Evolutionary conservation across 2,329 filamentous ascomycete genomes (phyloP).

Genomic region (Penicillium thymicola): DNA sequence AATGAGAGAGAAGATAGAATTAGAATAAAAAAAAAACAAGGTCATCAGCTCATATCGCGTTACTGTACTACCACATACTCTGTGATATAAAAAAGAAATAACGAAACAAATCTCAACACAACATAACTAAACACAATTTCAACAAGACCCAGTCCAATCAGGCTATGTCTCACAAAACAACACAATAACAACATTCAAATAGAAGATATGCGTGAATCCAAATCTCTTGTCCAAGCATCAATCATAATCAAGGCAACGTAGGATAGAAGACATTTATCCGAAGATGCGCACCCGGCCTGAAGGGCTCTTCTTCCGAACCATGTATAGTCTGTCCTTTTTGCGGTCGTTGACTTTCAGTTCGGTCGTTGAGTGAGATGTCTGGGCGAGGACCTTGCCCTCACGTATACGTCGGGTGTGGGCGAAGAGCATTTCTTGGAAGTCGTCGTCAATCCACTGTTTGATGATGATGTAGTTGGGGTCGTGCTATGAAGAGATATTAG

Average conservation of each 20-base stretch:
- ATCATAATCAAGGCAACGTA: background rate
- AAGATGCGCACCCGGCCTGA: slow-evolving; percentile 31
- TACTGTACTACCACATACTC: slow-evolving; percentile 13
- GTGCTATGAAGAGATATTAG: slow-evolving; percentile 25
- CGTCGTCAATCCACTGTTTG: slow-evolving; percentile 68
- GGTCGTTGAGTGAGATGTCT: slow-evolving; percentile 36
- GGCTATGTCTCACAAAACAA: slow-evolving; percentile 5
- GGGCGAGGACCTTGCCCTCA: slow-evolving; percentile 46
- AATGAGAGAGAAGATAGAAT: background rate
- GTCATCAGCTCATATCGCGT: slow-evolving; percentile 26
- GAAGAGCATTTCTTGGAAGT: slow-evolving; percentile 69
- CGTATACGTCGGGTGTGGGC: slow-evolving; percentile 65
- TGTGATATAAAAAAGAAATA: background rate
- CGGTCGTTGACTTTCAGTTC: slow-evolving; percentile 43
- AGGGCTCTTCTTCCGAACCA: slow-evolving; percentile 45
- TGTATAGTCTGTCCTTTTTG: slow-evolving; percentile 44
- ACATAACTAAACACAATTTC: slow-evolving; percentile 5
- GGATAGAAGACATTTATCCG: slow-evolving; percentile 4
- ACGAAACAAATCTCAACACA: slow-evolving; percentile 10
- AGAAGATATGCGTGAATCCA: background rate
- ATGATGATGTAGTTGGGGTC: slow-evolving; percentile 70
- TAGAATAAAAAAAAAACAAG: background rate
- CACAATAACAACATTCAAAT: background rate
- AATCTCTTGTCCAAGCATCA: slow-evolving; percentile 1
- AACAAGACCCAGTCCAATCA: slow-evolving; percentile 1